A percentile compares a stretch with the other conserved stretches of the same genome.
Conservation (phyloP, 768 basidiomycete genomes). For the Fomitopsis serialis region DNA sequence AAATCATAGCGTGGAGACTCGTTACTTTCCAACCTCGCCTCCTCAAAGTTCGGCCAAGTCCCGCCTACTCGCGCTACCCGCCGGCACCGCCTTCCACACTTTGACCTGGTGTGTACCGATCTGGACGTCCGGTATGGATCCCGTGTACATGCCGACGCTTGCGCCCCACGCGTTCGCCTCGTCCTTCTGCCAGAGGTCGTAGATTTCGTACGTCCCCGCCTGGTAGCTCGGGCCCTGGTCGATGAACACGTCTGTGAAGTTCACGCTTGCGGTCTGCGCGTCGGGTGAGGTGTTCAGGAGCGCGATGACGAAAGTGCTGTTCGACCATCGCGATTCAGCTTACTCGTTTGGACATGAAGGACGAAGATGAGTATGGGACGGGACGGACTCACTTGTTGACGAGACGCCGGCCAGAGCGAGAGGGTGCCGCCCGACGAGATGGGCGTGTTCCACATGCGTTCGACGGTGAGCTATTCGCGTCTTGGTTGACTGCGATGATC, state of each 20-base stretch:
- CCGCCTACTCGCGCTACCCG: slow-evolving; percentile 2
- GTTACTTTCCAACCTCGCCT: neutral
- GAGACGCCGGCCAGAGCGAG: slow-evolving; percentile 29
- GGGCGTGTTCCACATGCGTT: slow-evolving; percentile 28
- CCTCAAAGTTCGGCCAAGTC: slow-evolving; percentile 12
- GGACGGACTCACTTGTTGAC: slow-evolving; percentile 24
- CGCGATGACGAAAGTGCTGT: slow-evolving; percentile 27
- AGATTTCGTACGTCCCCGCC: slow-evolving; percentile 21
- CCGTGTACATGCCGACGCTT: slow-evolving; percentile 19
- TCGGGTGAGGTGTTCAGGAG: slow-evolving; percentile 29
- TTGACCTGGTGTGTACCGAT: slow-evolving; percentile 25
- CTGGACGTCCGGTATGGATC: slow-evolving; percentile 15
- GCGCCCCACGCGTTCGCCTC: slow-evolving; percentile 21
- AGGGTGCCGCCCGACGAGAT: slow-evolving; percentile 23
- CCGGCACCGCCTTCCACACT: slow-evolving; percentile 25
- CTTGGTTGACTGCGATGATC: slow-evolving; percentile 31
- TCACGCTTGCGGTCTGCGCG: slow-evolving; percentile 23
- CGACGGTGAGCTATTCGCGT: slow-evolving; percentile 24
- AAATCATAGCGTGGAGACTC: too few relatives aligned
- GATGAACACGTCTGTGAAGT: slow-evolving; percentile 28
- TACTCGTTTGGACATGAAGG: too few relatives aligned
- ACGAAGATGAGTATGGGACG: too few relatives aligned
- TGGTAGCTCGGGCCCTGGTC: slow-evolving; percentile 24
- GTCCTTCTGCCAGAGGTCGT: slow-evolving; percentile 32
- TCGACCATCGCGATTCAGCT: too few relatives aligned